Percentiles rank a stretch among this genome's conserved stretches.
These are phyloP conservation scores for Chloranthus sessilifolius DNA, from an alignment of 164 flowering plant species.

Conservation along the genomic window DNA sequence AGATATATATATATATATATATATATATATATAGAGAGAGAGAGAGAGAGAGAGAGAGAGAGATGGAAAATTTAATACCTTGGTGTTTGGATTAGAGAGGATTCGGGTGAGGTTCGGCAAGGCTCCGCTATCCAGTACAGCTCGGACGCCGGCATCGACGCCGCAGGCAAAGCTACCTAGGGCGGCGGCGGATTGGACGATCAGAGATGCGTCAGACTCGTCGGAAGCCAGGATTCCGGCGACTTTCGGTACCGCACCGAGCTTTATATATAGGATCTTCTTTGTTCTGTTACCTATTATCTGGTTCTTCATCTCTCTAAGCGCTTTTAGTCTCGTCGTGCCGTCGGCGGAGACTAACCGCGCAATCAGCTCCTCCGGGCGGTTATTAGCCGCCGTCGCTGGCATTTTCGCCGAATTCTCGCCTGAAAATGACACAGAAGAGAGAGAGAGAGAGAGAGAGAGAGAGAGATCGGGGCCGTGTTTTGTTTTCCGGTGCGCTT, in stretches of 20 bases:
- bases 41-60: not conserved
- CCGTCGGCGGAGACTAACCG: constrained; percentile 43
- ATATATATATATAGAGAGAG: too few relatives aligned
- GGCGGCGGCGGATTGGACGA: constrained; percentile 80
- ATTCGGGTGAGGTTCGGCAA: constrained; percentile 48
- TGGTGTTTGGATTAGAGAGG: constrained; percentile 48
- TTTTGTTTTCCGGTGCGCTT: too few relatives aligned
- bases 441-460: constrained; percentile 2
- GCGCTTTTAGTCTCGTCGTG: constrained; percentile 54
- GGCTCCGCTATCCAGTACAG: constrained; percentile 80
- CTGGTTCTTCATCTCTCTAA: constrained; percentile 86
- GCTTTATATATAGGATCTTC: constrained; percentile 77
- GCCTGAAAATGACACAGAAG: constrained; percentile 6
- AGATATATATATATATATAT: too few relatives aligned
- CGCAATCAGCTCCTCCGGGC: constrained; percentile 44
- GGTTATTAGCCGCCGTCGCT: constrained; percentile 27
- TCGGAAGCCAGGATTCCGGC: constrained; percentile 36
- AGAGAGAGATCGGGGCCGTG: not conserved
- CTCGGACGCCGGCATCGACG: constrained; percentile 72
- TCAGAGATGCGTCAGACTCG: constrained; percentile 27
- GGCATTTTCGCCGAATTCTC: constrained; percentile 36
- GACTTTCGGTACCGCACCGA: constrained; percentile 73
- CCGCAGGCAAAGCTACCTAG: constrained; percentile 96
- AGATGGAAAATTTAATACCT: constrained; percentile 38
- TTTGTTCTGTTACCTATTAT: constrained; percentile 95